Conservation (phyloP, 2,329 filamentous ascomycete genomes). For the Ophioceras dolichostomum region DNA sequence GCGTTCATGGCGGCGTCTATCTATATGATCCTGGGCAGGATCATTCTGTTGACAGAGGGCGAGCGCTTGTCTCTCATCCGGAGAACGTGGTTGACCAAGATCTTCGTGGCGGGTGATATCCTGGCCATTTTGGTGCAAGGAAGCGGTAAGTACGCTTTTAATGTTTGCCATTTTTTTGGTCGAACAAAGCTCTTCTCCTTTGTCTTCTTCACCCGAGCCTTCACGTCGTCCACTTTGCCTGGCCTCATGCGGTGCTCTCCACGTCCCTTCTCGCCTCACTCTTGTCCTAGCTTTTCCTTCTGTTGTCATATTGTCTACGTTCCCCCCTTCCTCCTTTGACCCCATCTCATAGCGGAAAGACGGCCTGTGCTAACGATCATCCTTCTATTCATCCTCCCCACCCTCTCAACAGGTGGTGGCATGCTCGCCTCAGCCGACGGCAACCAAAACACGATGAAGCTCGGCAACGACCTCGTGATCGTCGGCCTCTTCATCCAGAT, state of each 20-base stretch:
- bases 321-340: slow-evolving; percentile 27
- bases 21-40: slow-evolving; percentile 30
- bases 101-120: slow-evolving; percentile 43
- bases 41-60: slow-evolving; percentile 25
- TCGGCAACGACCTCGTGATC: slow-evolving; percentile 40
- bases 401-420: slow-evolving; percentile 27
- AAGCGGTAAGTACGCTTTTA: too few relatives aligned
- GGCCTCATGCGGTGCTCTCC: too few relatives aligned
- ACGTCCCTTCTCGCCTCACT: too few relatives aligned
- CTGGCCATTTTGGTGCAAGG: slow-evolving; percentile 38
- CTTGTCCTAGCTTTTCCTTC: too few relatives aligned
- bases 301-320: too few relatives aligned
- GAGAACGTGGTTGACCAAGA: slow-evolving; percentile 32
- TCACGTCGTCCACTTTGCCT: too few relatives aligned
- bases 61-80: slow-evolving; percentile 17
- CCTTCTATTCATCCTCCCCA: too few relatives aligned
- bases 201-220: too few relatives aligned
- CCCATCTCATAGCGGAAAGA: too few relatives aligned
- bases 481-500: slow-evolving; percentile 45
- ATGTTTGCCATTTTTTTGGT: slow-evolving; percentile 34
- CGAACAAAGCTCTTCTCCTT: slow-evolving; percentile 34
- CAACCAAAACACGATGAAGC: slow-evolving; percentile 18
- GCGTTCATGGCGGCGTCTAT: slow-evolving; percentile 34
- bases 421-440: slow-evolving; percentile 11
- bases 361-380: too few relatives aligned